These are phyloP conservation scores for Saccharomycopsis amapae DNA, from an alignment of 805 yeast genomes.

Conservation along the genomic window DNA sequence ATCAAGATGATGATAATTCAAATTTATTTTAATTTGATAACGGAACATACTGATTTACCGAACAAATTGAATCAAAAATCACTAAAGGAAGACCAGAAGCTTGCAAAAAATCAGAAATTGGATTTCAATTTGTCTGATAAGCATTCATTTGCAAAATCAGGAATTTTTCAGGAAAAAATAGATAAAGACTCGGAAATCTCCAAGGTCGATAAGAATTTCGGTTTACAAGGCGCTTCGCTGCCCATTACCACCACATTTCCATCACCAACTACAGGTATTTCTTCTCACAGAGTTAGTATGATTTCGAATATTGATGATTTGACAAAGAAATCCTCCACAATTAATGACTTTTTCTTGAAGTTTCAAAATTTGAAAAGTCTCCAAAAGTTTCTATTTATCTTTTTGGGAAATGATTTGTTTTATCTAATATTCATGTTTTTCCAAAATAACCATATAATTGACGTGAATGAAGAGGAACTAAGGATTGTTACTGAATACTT, in stretches of 20 bases:
- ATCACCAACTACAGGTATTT: too few species aligned
- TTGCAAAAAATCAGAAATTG: neutral
- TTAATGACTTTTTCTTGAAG: conserved; percentile 14
- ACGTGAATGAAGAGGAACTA: conserved; percentile 14
- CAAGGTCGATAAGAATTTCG: neutral
- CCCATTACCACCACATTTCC: neutral
- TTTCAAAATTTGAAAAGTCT: conserved; percentile 16
- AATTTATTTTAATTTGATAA: conserved; percentile 17
- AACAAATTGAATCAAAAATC: too few species aligned
- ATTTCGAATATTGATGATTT: conserved; percentile 2
- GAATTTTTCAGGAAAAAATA: neutral
- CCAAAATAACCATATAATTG: conserved; percentile 8
- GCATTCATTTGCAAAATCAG: neutral
- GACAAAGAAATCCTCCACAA: conserved; percentile 6
- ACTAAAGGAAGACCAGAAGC: neutral
- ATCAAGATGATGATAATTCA: conserved; percentile 7
- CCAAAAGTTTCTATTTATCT: conserved; percentile 13
- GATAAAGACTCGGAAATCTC: neutral
- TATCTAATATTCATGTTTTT: conserved; percentile 15
- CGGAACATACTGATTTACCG: conserved; percentile 6
- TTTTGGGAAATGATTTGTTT: conserved; percentile 14
- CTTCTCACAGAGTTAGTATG: neutral
- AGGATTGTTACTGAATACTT: conserved; percentile 13
- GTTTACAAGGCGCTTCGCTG: neutral
- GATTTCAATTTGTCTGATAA: neutral